These are phyloP conservation scores for Colletotrichum sojae DNA, from an alignment of 2,329 filamentous ascomycete species.

Conservation along the genomic window DNA sequence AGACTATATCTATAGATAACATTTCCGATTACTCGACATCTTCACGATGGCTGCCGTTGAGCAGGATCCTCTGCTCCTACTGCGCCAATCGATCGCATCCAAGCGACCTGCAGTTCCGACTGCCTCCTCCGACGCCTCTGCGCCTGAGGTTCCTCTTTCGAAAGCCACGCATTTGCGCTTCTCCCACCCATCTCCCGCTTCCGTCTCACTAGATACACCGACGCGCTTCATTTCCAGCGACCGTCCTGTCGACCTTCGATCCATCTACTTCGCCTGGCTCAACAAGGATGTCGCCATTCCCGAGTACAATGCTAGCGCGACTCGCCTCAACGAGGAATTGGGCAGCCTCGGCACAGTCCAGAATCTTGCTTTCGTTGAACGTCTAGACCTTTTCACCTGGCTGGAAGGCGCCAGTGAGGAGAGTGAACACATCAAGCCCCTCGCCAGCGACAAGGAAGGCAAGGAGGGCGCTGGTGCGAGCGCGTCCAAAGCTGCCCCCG, in stretches of 20 bases:
- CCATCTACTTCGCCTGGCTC: conserved; percentile 96
- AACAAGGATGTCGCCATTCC: conserved; percentile 92
- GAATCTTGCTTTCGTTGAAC: conserved; percentile 92
- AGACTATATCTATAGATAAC: not conserved
- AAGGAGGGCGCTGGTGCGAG: conserved; percentile 54
- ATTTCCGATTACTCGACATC: not conserved
- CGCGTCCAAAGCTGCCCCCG: conserved; percentile 54
- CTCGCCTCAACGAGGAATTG: conserved; percentile 85
- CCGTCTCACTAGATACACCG: conserved; percentile 77
- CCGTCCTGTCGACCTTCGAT: conserved; percentile 86
- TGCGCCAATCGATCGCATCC: conserved; percentile 86
- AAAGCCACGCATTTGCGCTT: conserved; percentile 86
- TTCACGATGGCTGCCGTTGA: conserved; percentile 70
- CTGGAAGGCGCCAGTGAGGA: conserved; percentile 90
- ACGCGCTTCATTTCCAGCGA: conserved; percentile 91
- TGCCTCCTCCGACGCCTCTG: conserved; percentile 75
- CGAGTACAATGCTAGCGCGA: conserved; percentile 90
- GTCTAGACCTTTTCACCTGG: conserved; percentile 93
- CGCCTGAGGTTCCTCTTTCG: conserved; percentile 75
- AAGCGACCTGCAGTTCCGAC: conserved; percentile 80
- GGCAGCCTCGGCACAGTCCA: conserved; percentile 79
- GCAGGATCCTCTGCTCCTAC: conserved; percentile 84
- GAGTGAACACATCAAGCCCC: conserved; percentile 91
- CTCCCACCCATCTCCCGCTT: conserved; percentile 69
- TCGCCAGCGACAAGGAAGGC: conserved; percentile 75